These are phyloP conservation scores for Annulohypoxylon stygium DNA, from an alignment of 495 filamentous ascomycete genomes.

Conservation along the genomic window DNA sequence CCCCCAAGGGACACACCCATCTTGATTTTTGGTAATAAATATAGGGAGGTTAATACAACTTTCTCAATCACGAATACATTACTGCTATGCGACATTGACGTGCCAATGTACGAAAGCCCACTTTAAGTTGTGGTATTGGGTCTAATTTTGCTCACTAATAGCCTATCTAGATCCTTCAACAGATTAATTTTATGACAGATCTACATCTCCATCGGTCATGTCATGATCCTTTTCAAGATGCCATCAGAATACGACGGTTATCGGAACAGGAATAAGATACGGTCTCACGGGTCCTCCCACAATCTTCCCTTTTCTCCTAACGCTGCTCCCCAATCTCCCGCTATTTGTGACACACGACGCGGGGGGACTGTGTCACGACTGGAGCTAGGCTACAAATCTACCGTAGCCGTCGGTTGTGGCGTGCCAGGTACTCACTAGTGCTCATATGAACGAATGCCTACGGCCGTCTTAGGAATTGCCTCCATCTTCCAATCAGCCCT, in stretches of 20 bases:
- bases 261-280: conserved; percentile 24
- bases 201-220: neutral
- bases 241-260: conserved; percentile 21
- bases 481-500: neutral
- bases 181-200: conserved; percentile 5
- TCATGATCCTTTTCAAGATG: neutral
- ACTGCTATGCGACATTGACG: neutral
- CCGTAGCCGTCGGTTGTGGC: conserved; percentile 14
- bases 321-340: conserved; percentile 18
- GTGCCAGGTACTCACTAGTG: neutral
- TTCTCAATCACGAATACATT: neutral
- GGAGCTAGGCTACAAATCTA: conserved; percentile 16
- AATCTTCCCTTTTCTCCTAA: conserved; percentile 38
- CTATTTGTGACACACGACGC: conserved; percentile 30
- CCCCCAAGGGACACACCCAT: conserved; percentile 9
- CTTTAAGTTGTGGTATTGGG: neutral
- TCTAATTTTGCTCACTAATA: neutral
- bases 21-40: conserved; percentile 30
- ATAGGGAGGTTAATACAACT: conserved; percentile 40
- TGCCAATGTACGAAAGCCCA: neutral
- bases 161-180: neutral
- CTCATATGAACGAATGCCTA: conserved; percentile 16
- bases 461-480: conserved; percentile 4
- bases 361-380: conserved; percentile 14
- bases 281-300: conserved; percentile 27